Evolutionary conservation across 805 yeast species (phyloP), one percentile per base, ranked within the genome.

Genomic region (Wickerhamomyces bisporus): DNA sequence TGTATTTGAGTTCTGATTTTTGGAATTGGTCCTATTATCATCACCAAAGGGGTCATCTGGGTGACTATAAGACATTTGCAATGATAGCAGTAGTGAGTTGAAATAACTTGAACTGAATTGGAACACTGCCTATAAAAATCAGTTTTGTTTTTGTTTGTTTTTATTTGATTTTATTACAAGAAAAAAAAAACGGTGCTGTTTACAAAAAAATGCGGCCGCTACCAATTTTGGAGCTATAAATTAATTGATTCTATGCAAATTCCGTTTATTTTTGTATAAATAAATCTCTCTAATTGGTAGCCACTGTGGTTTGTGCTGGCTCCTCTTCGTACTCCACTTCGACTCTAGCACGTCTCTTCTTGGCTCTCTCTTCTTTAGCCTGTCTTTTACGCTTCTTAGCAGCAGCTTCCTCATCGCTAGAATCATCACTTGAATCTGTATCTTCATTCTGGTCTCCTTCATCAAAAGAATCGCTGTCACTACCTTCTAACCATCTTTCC

Each of bases 311-410:
- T n/a, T 41, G 37, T 35, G 47, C 61, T 14, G 71, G 72, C 49
- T 84, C 88, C 59, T 80, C 80, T 65, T 87, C 96, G 61, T 85
- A 83, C 65, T 86, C 96, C 46, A 86, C 80, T 61, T 81, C 91
- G 42, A 81, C 78, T 60, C 79, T 77, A 32, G 85, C 81, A 66
- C 83, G 81, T 67, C 78, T 79, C 53, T 55, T 63, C 55, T 58
- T 66, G 32, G 65, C 53, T 39, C 49, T 52, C 57, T 66, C 70
- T 58, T 58, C 71, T 60, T 61, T 58, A 42, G 61, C 55, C 13
- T 59, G 49, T 45, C 45, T 55, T 46, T 60, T 70, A 44, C 64
- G 65, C 47, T 61, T 62, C 45, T 58, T 58, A 27, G 45, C 39
- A 9, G 53, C 63, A 13, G 50, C 66, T 9, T 59, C 64, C 21